Conservation (phyloP, 176 grass and related monocot genomes). For the Carex parvula region DNA sequence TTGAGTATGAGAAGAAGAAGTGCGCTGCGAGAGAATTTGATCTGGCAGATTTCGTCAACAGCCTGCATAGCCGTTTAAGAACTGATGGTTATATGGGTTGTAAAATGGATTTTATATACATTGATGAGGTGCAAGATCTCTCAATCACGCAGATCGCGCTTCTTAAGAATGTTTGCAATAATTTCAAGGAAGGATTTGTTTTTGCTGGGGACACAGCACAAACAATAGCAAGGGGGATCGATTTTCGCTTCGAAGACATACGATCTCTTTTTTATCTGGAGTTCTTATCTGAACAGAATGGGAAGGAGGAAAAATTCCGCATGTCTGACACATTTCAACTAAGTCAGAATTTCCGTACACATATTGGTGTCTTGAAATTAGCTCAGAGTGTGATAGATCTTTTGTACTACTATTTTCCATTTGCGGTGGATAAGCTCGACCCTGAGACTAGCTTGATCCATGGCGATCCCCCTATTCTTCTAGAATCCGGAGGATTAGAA, state of each 20-base stretch:
- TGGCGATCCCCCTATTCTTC: constrained; percentile 66
- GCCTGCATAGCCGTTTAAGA: constrained; percentile 36
- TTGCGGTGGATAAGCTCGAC: constrained; percentile 62
- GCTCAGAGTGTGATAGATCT: constrained; percentile 72
- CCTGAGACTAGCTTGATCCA: constrained; percentile 65
- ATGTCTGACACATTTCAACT: constrained; percentile 62
- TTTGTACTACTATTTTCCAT: constrained; percentile 70
- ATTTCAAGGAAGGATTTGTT: constrained; percentile 71
- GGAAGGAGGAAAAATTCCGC: constrained; percentile 30
- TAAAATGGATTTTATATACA: constrained; percentile 66
- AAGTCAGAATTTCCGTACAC: constrained; percentile 73
- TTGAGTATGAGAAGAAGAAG: constrained; percentile 68
- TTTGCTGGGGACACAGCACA: constrained; percentile 90
- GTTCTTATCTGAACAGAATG: constrained; percentile 43
- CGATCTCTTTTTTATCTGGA: constrained; percentile 60
- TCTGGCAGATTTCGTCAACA: constrained; percentile 71
- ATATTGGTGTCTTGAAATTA: constrained; percentile 65
- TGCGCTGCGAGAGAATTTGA: constrained; percentile 53
- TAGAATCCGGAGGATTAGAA: constrained; percentile 54
- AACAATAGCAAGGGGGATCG: constrained; percentile 73
- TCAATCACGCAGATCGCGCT: constrained; percentile 59
- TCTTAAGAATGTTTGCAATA: constrained; percentile 66
- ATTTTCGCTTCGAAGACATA: constrained; percentile 81
- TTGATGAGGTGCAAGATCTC: constrained; percentile 91
- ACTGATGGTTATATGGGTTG: constrained; percentile 39